A percentile compares a stretch with the other conserved stretches of the same genome.
Conservation (phyloP, 1,284 basidiomycete genomes). For the Marasmius tenuissimus region DNA sequence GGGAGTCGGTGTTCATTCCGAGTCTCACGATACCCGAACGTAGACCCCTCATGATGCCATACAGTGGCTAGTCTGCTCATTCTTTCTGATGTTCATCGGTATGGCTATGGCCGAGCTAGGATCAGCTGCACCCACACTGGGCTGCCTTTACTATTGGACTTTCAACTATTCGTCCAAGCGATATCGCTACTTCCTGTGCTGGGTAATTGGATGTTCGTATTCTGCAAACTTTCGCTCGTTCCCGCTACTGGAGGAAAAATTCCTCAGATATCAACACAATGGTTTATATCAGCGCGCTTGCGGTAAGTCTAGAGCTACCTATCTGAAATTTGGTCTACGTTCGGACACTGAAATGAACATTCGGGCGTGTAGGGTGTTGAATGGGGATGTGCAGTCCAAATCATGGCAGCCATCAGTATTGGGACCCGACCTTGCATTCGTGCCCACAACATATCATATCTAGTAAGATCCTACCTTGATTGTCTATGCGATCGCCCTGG, state of each 20-base stretch:
- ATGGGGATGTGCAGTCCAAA: constrained; percentile 74
- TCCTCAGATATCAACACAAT: constrained; percentile 51
- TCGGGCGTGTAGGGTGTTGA: constrained; percentile 41
- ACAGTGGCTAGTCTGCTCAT: constrained; percentile 19
- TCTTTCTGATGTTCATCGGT: constrained; percentile 18
- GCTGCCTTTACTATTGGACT: constrained; percentile 25
- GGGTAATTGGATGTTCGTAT: constrained; percentile 22
- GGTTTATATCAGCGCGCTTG: constrained; percentile 64
- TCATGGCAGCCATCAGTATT: constrained; percentile 68
- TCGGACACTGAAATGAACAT: neutral
- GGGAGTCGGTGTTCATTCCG: constrained; percentile 8
- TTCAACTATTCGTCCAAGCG: constrained; percentile 19
- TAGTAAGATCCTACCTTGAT: constrained; percentile 43
- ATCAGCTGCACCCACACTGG: constrained; percentile 22
- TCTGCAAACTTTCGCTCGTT: too few species aligned
- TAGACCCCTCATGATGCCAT: neutral
- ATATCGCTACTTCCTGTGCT: constrained; percentile 19
- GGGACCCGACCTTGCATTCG: constrained; percentile 52
- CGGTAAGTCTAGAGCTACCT: constrained; percentile 37
- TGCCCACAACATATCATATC: constrained; percentile 52
- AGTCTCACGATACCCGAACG: neutral
- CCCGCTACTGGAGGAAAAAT: neutral
- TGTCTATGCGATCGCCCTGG: neutral
- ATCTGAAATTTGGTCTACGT: neutral
- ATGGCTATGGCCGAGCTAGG: constrained; percentile 24